phyloP scores from a whole-genome alignment of 805 yeast species.

The Metschnikowia similis region DNA sequence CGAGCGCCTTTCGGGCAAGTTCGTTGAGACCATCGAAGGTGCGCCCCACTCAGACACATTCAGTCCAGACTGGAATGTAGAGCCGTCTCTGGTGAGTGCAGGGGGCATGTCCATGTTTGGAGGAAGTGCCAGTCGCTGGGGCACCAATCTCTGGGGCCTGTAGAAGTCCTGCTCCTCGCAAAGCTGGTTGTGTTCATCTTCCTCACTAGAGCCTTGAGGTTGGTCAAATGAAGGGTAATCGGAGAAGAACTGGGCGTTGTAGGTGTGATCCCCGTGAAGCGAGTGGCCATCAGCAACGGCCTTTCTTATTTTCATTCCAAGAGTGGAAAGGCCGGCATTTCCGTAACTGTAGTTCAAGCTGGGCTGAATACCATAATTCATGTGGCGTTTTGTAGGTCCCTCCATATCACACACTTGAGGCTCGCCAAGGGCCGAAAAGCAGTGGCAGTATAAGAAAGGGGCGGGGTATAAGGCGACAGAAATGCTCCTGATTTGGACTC shows the following conservation, averaged over 20 bases:
- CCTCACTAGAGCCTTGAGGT: not conserved
- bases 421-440: too few species aligned
- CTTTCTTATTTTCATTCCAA: slow-evolving; percentile 72
- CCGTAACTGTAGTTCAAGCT: slow-evolving; percentile 19
- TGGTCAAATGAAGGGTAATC: slow-evolving; percentile 4
- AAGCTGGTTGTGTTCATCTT: not conserved
- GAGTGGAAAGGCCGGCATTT: slow-evolving; percentile 42
- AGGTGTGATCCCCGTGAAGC: slow-evolving; percentile 9
- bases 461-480: too few species aligned
- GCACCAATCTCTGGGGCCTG: slow-evolving; percentile 25
- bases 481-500: too few species aligned
- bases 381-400: not conserved
- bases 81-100: slow-evolving; percentile 35
- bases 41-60: slow-evolving; percentile 40
- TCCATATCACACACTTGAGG: not conserved
- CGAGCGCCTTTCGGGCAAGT: slow-evolving; percentile 8
- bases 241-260: slow-evolving; percentile 7
- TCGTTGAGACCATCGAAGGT: not conserved
- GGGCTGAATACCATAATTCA: not conserved
- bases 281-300: slow-evolving; percentile 60
- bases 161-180: not conserved
- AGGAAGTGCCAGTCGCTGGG: slow-evolving; percentile 40
- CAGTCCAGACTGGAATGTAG: slow-evolving; percentile 41
- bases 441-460: too few species aligned
- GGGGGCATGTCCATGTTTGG: slow-evolving; percentile 41